Base-by-base conservation (phyloP, 306 rosid species). In the Prunus davidiana region DNA sequence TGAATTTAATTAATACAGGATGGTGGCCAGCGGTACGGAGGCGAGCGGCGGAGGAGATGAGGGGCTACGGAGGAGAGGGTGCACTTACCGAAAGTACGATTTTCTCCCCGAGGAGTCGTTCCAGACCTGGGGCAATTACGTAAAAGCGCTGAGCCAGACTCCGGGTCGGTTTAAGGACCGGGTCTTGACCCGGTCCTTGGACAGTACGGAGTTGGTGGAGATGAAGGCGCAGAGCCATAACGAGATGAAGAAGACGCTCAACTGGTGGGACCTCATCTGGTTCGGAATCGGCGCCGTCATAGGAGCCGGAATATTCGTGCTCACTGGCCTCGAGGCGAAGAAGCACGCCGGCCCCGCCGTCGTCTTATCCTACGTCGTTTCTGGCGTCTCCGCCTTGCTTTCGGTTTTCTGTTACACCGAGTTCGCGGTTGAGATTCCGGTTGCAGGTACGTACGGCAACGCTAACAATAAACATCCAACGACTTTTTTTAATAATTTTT, bases 191-290 rank as follows among this genome's bases (percentile, higher is more conserved):
- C 83, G 97, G 46, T 93, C 98, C 18, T 8, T 8, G 47, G 97
- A 91, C 28, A 73, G 73, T 0, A 73, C 83, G 11, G 98, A 93
- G 86, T 69, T 93, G 3, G 92, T 91, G 47, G 93, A 89, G 19
- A 6, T 91, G 78, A 88, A 83, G 84, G 88, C 89, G 2, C 82
- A 76, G 80, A 94, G 98, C 80, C 73, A 76, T 18, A 64, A 86
- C 71, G 90, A 87, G 74, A 94, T 94, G 98, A 94, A 91, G 93
- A 91, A 87, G 79, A 87, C 84, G 30, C 88, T 94, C 16, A 89
- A 69, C 5, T 94, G 98, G 98, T 92, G 98, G 98, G 98, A 91
- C 68, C 87, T 94, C 4, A 87, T 92, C 54, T 94, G 98, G 97
- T 89, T 91, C 69, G 93, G 98, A 0, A 51, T 94, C 74, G 97